Evolutionary conservation across 2,329 filamentous ascomycete genomes (phyloP), one percentile per base, ranked within the genome.

Genomic region (Colletotrichum tamarilloi): DNA sequence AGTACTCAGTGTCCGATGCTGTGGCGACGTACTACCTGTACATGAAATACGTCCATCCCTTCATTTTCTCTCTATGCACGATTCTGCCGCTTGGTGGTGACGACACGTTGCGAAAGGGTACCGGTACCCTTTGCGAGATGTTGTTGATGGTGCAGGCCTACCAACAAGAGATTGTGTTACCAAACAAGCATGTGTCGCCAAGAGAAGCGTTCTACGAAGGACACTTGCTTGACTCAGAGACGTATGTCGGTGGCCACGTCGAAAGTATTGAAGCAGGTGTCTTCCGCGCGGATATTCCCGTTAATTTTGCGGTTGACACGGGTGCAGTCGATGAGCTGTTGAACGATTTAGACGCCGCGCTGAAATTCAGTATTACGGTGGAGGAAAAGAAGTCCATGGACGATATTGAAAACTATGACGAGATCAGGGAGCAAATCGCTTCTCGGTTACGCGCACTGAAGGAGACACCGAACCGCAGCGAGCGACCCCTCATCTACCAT

Each of bases 41-140:
- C 88, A 99, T 99, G 97, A 99, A 99, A 92, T 99, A 99, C 82
- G 94, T 99, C n/a, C 97, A 99, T 82, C 97, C 97, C 4, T 99
- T 99, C 86, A 97, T 99, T 81, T 99, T 99, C 88, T 98, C 97
- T 1, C 87, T 99, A 0, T 99, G 97, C 84, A 99, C 95, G 1
- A 98, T 99, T 84, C 88, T 99, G 81, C 97, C 97, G 0, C 88
- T 99, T 1, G 95, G 94, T 57, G 95, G 95, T 42, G 96, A 99
- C 79, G 97, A 98, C 80, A 94, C 95, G 1, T 83, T 98, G 78
- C 91, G 97, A 77, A 99, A 99, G 82, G 97, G 97, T 81, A 99
- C 97, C 0, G 97, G 97, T 82, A 99, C 97, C 0, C 89, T 99
- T n/a, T 99, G 97, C 82, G 97, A 99, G 85, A 99, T 99, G 97